Percentiles rank a stretch among this genome's conserved stretches.
These are phyloP conservation scores for Lumnitzera racemosa DNA, from an alignment of 345 rosid species.

Conservation along the genomic window DNA sequence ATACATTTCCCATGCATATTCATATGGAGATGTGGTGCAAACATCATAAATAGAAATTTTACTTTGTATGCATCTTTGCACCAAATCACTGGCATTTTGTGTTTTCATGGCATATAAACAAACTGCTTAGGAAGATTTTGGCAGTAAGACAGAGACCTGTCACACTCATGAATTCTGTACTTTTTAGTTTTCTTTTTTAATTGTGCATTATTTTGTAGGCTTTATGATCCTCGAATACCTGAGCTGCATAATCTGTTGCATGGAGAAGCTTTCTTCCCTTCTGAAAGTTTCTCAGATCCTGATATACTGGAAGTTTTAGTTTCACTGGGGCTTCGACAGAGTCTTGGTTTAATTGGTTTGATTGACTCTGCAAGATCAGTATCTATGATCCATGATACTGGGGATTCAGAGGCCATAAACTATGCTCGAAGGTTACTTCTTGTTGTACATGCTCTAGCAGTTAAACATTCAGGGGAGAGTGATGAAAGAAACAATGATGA, in stretches of 20 bases:
- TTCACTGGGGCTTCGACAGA: constrained; percentile 64
- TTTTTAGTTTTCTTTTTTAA: constrained; percentile 7
- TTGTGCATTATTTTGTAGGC: constrained; percentile 46
- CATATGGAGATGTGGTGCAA: too few species aligned
- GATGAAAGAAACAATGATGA: constrained; percentile 29
- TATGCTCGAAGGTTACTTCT: constrained; percentile 53
- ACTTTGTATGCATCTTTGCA: too few species aligned
- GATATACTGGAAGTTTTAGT: constrained; percentile 65
- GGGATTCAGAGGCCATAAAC: constrained; percentile 42
- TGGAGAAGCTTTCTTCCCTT: constrained; percentile 71
- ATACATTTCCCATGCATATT: too few species aligned
- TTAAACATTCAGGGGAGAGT: constrained; percentile 35
- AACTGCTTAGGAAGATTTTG: too few species aligned
- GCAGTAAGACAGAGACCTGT: too few species aligned
- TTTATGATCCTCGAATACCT: constrained; percentile 84
- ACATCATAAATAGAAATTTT: too few species aligned
- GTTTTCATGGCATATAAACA: background rate
- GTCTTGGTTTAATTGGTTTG: constrained; percentile 52
- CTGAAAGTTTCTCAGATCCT: constrained; percentile 59
- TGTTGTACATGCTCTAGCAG: constrained; percentile 52
- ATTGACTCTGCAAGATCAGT: constrained; percentile 84
- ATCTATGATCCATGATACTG: constrained; percentile 49
- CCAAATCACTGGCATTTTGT: background rate
- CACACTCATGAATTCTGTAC: background rate
- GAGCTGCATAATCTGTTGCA: constrained; percentile 59